Percentiles rank a stretch among this genome's conserved stretches.
Conservation (phyloP, 352 stramenopile genomes). For the Globisporangium paroecandrum region DNA sequence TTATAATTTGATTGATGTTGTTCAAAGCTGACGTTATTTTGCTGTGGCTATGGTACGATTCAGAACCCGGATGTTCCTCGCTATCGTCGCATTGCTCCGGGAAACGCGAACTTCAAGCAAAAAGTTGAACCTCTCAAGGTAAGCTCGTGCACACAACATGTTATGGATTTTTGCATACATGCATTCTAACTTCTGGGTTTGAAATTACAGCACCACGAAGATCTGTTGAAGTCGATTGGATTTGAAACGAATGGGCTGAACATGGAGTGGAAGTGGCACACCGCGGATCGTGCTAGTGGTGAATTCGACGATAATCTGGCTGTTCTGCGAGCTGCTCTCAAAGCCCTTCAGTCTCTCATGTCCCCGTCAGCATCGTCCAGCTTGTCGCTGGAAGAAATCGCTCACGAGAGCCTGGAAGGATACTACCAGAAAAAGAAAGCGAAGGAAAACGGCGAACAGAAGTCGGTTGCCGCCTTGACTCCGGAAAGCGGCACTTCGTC, state of each 20-base stretch:
- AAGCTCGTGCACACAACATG: background rate
- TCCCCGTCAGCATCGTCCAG: constrained; percentile 31
- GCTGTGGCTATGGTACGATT: constrained; percentile 1
- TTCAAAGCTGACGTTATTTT: background rate
- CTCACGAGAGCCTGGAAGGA: constrained; percentile 30
- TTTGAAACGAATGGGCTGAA: constrained; percentile 72
- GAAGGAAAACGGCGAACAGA: background rate
- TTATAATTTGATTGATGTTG: background rate
- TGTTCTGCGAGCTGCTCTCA: constrained; percentile 55
- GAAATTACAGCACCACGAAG: constrained; percentile 57
- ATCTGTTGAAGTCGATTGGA: constrained; percentile 71
- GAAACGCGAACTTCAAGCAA: constrained; percentile 83
- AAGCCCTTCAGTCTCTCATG: constrained; percentile 57
- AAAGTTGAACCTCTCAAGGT: constrained; percentile 82
- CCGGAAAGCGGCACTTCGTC: background rate
- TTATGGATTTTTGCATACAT: too few relatives aligned
- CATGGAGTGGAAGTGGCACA: constrained; percentile 85
- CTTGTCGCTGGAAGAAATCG: constrained; percentile 54
- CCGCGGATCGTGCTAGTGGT: constrained; percentile 46
- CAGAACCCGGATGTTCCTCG: constrained; percentile 80
- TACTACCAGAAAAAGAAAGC: constrained; percentile 28
- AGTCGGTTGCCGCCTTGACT: background rate
- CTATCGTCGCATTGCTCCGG: constrained; percentile 72
- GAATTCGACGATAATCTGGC: constrained; percentile 71
- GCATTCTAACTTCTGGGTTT: background rate